These are phyloP conservation scores for Pythium dissotocum DNA, from an alignment of 352 stramenopile genomes.

Conservation along the genomic window DNA sequence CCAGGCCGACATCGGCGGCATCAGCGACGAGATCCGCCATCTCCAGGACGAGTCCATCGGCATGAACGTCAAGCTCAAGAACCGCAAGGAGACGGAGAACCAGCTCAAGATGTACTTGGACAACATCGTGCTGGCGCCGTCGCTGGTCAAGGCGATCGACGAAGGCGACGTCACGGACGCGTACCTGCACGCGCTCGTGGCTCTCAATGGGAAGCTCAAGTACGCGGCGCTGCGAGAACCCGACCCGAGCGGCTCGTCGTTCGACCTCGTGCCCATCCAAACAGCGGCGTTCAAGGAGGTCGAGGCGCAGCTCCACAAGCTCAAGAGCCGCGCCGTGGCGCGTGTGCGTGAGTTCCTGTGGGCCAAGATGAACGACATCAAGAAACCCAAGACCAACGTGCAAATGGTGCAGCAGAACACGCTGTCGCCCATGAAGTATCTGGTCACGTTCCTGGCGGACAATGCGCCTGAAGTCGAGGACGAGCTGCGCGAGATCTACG, in stretches of 20 bases:
- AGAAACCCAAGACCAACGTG: conserved; percentile 97
- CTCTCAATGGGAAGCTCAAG: conserved; percentile 92
- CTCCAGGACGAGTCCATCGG: conserved; percentile 95
- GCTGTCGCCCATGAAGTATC: conserved; percentile 95
- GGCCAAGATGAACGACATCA: conserved; percentile 91
- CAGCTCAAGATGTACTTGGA: conserved; percentile 94
- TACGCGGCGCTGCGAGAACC: conserved; percentile 79
- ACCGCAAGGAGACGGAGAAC: conserved; percentile 93
- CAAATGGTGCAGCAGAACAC: conserved; percentile 98
- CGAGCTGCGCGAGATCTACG: conserved; percentile 96
- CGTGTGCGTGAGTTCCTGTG: conserved; percentile 94
- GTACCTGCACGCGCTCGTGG: conserved; percentile 93
- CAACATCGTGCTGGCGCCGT: conserved; percentile 94
- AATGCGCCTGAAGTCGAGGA: conserved; percentile 92
- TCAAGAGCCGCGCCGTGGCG: conserved; percentile 72
- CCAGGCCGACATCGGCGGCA: conserved; percentile 96
- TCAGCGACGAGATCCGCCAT: conserved; percentile 97
- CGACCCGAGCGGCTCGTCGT: conserved; percentile 65
- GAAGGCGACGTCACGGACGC: conserved; percentile 93
- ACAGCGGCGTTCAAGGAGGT: conserved; percentile 94
- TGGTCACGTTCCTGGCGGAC: conserved; percentile 94
- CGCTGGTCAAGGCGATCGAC: conserved; percentile 92
- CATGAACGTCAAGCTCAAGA: conserved; percentile 95
- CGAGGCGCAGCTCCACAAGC: conserved; percentile 89
- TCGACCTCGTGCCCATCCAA: conserved; percentile 86